Evolutionary conservation across 2,329 filamentous ascomycete species (phyloP), one percentile per base, ranked within the genome.

Genomic region (Scytalidium lignicola): DNA sequence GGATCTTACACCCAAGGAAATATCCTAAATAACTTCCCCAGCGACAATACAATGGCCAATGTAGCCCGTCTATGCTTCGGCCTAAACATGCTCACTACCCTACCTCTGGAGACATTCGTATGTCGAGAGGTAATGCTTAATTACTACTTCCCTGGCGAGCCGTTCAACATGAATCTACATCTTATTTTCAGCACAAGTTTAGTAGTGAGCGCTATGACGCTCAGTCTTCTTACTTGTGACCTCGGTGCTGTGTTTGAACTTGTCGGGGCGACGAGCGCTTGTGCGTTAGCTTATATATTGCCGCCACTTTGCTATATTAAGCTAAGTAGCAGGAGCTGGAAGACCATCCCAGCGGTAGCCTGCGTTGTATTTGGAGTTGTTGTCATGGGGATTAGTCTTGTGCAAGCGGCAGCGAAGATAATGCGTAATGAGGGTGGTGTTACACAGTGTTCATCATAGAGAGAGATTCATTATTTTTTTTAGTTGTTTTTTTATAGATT

Each of bases 41-140:
- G 83, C 18, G 83, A 95, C 69, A 97, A 96, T 69, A 77, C 85
- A 59, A 86, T 97, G 82, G 90, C 97, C 64, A 97, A 96, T 69
- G 78, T 99, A 51, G 93, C 93, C 19, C 86, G 93, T 47, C 78
- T 99, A 45, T 96, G 90, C 70, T 97, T 99, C 65, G 93, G 93
- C 2, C 79, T 99, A 57, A 99, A 99, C 75, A 99, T 99, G 93
- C 82, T 99, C 61, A 96, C 93, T 13, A 97, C 93, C 1, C 75
- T 99, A 29, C 93, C 93, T 0, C 84, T 99, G 52, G 93, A 99
- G 74, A 91, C 90, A 15, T 99, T 99, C 67, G 93, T 99, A 48
- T 99, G 93, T 69, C 83, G 93, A 62, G 93, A 96, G 69, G 91
- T 96, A 55, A 95, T 96, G 88, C 80, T 89, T 58, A 90, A 89